Evolutionary conservation across 2,329 filamentous ascomycete species (phyloP), one percentile per base, ranked within the genome.

Genomic region (Trichoderma sp.): DNA sequence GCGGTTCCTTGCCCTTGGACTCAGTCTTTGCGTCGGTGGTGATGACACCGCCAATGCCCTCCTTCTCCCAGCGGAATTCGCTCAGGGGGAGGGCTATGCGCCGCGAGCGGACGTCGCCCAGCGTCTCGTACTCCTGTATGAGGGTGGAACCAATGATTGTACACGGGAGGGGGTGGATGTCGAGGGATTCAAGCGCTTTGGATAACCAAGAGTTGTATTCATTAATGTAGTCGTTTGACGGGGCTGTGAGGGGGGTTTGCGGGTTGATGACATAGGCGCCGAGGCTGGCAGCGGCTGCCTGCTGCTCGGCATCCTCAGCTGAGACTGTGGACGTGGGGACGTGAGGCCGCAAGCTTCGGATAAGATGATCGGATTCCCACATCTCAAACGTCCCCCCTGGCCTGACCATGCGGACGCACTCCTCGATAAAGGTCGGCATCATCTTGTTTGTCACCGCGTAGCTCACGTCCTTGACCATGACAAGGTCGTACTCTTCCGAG

Each of bases 41-140:
- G 69, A 87, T 86, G 71, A 86, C 85, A 76, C 85, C 89, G 74
- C 85, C 89, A 71, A 88, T 87, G 64, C 88, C 88, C 76, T 96
- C 92, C 63, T 89, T 88, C 83, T 97, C 94, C 94, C 94, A 97
- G 60, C 92, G 89, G 56, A 96, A 85, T 77, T 96, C 92, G 57
- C 92, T 91, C 0, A 97, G 84, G 1, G 94, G 94, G 31, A 97
- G 91, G n/a, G 93, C 95, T 64, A 97, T 84, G 40, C 95, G 89
- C 53, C 92, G 90, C 69, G 88, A 91, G 64, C 88, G 89, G 35
- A 94, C 84, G 49, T 92, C 90, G 61, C 84, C 85, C 10, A 97
- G 83, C 0, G 82, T 81, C 57, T 94, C 92, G 5, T 91, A 86
- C 78, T 97, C 94, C 76, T 95, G 91, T n/a, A 93, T 84, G 56